These are phyloP conservation scores for Thalassiosira mediterranea DNA, from an alignment of 352 stramenopile species.

Conservation along the genomic window DNA sequence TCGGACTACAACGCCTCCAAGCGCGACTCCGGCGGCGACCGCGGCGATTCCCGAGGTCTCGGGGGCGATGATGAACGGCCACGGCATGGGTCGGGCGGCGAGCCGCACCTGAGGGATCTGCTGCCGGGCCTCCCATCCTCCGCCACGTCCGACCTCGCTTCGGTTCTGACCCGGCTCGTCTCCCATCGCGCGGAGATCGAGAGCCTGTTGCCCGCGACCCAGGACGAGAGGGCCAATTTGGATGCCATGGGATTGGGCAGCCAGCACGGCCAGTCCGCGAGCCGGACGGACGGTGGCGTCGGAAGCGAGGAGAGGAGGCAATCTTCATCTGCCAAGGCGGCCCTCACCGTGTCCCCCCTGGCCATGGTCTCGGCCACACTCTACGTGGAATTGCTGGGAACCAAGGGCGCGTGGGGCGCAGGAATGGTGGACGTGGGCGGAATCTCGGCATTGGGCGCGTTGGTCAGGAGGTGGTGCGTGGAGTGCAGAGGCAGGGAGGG, in stretches of 20 bases:
- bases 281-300: background rate
- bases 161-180: constrained; percentile 42
- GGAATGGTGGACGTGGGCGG: constrained; percentile 68
- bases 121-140: constrained; percentile 31
- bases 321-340: constrained; percentile 15
- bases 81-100: background rate
- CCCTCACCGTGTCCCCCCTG: constrained; percentile 56
- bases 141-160: constrained; percentile 31
- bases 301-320: background rate
- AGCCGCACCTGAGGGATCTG: constrained; percentile 27
- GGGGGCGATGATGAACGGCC: no score
- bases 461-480: constrained; percentile 68
- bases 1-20: constrained; percentile 12
- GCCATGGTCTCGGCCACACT: constrained; percentile 50
- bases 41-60: no score
- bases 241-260: constrained; percentile 45
- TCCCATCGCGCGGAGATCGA: constrained; percentile 46
- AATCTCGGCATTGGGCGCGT: constrained; percentile 56
- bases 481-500: constrained; percentile 52
- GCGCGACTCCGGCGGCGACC: background rate
- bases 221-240: constrained; percentile 66
- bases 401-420: constrained; percentile 63
- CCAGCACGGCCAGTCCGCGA: no score
- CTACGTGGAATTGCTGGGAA: constrained; percentile 64
- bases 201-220: constrained; percentile 60